Evolutionary conservation across 306 rosid genomes (phyloP), one percentile per base, ranked within the genome.

Genomic region (Trifolium subterraneum): DNA sequence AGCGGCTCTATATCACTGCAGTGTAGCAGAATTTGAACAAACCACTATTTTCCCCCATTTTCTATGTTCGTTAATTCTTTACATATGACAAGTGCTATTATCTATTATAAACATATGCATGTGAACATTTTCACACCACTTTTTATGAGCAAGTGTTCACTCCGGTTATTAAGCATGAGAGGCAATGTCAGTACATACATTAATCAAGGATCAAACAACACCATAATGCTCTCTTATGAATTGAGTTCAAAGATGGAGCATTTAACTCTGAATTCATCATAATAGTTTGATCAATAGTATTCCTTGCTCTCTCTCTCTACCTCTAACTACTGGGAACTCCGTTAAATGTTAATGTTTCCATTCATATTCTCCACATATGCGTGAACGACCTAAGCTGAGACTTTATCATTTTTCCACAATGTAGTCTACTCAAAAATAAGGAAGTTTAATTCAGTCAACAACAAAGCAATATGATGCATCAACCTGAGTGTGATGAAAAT

Each of bases 11-110:
- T 6, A 47, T 8, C 13, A 11, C 48, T 42, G 15, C 48, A 42
- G 48, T n/a, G 1, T 39, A 39, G 44, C 44, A 39, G 13, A 39
- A 39, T 39, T 39, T 39, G 44, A 39, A 39, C 44, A 39, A 39
- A 9, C 9, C 45, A 10, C 14, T 10, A 10, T 39, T 39, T 67
- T 66, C 65, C 42, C 64, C 41, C 64, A 35, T 52, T 38, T 62
- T 52, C 8, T 68, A 33, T 77, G 59, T 56, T 67, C 27, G 15
- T 50, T 50, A 63, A 20, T 35, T 62, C 9, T 47, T 29, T 29
- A 29, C 6, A 61, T 47, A 11, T 13, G 51, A 66, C 11, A 36
- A 25, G 36, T 35, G n/a, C 74, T n/a, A 47, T 51, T 22, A 39
- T 36, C 60, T 9, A 55, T 55, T 50, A 74, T 8, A 62, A 39